Conservation (phyloP, 2,329 filamentous ascomycete species). For the Xenosphaeropsis pyriputrescens region DNA sequence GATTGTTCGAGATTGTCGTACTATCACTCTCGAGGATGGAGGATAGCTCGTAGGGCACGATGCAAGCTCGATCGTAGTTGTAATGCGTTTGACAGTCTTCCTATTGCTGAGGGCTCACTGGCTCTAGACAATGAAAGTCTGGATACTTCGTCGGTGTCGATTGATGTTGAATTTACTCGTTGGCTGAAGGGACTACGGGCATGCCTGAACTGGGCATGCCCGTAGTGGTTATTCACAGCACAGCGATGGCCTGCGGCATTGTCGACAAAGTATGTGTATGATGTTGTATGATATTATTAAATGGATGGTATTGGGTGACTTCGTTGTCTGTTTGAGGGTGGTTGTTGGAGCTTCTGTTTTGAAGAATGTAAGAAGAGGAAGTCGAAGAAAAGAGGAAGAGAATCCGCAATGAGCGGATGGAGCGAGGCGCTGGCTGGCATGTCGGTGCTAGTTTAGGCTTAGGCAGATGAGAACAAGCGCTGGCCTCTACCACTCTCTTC, state of each 20-base stretch:
- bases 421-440: too few species aligned
- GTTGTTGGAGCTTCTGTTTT: constrained; percentile 5
- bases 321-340: constrained; percentile 40
- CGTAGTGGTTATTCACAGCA: constrained; percentile 87
- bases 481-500: too few species aligned
- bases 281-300: constrained; percentile 12
- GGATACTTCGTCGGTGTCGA: constrained; percentile 54
- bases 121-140: constrained; percentile 28
- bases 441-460: too few species aligned
- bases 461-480: too few species aligned
- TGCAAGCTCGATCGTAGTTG: constrained; percentile 14
- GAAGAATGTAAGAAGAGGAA: too few species aligned
- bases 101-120: constrained; percentile 4
- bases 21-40: constrained; percentile 10
- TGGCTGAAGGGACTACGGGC: constrained; percentile 76
- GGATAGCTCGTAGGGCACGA: constrained; percentile 11
- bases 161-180: constrained; percentile 52
- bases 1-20: background rate
- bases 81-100: constrained; percentile 18
- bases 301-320: constrained; percentile 35
- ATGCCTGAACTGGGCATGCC: constrained; percentile 36
- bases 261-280: constrained; percentile 48
- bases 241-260: constrained; percentile 67
- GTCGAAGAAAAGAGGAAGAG: too few species aligned
- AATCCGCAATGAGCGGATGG: too few species aligned